These are phyloP conservation scores for Talaromyces ruber DNA, from an alignment of 495 filamentous ascomycete genomes.

Conservation along the genomic window DNA sequence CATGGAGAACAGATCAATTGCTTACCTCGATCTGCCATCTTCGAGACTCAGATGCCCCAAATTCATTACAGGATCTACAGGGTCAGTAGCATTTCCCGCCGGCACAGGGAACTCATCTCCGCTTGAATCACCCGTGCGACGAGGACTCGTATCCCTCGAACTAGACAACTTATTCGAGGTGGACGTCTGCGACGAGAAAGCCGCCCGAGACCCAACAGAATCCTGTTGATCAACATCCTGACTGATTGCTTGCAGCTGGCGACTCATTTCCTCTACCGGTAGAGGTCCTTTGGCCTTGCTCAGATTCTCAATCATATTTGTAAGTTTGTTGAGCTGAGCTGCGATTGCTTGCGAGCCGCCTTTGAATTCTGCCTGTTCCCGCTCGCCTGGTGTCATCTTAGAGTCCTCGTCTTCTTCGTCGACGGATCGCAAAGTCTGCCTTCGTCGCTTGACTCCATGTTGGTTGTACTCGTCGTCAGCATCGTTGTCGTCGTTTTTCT, in stretches of 20 bases:
- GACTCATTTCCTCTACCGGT: constrained; percentile 11
- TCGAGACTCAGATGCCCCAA: constrained; percentile 39
- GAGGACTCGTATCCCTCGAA: constrained; percentile 24
- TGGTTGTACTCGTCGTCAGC: constrained; percentile 8
- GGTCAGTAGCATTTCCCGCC: constrained; percentile 33
- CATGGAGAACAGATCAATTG: background rate
- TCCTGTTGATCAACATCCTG: constrained; percentile 15
- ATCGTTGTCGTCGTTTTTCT: constrained; percentile 12
- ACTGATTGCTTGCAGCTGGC: constrained; percentile 12
- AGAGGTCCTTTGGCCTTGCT: constrained; percentile 23
- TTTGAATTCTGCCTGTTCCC: constrained; percentile 16
- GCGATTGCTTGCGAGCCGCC: constrained; percentile 30
- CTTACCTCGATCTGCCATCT: constrained; percentile 35
- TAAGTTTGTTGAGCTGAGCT: constrained; percentile 35
- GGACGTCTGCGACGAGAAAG: background rate
- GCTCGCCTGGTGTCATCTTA: constrained; percentile 13
- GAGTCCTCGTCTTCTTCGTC: constrained; percentile 30
- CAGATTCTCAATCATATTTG: constrained; percentile 36
- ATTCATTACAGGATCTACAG: constrained; percentile 39
- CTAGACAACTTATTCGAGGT: constrained; percentile 7
- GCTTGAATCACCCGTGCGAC: constrained; percentile 27
- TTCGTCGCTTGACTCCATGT: constrained; percentile 30
- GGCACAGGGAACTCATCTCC: constrained; percentile 40
- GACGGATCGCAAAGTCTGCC: constrained; percentile 18
- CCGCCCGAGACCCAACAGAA: constrained; percentile 12